These are phyloP conservation scores for Thalassiosira exigua DNA, from an alignment of 352 stramenopile species.

Conservation along the genomic window DNA sequence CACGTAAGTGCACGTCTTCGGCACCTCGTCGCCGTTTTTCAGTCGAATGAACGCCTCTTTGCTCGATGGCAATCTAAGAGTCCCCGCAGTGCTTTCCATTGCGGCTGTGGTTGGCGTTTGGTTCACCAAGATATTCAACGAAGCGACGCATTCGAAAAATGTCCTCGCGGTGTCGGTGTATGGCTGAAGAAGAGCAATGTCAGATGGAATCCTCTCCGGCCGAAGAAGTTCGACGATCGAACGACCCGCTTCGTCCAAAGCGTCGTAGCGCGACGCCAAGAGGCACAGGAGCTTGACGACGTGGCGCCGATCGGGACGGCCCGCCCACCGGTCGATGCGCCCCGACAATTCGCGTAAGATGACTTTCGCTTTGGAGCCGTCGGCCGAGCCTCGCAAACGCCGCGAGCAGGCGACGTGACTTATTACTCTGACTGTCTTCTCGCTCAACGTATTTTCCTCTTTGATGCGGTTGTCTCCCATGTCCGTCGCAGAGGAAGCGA, in stretches of 20 bases:
- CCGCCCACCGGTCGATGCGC: conserved; percentile 41
- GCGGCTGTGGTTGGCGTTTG: neutral
- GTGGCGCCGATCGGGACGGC: conserved; percentile 10
- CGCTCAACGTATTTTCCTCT: conserved; percentile 15
- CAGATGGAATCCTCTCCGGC: conserved; percentile 3
- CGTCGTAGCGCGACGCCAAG: conserved; percentile 50
- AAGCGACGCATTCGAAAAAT: conserved; percentile 55
- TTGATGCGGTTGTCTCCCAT: neutral
- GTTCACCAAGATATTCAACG: conserved; percentile 49
- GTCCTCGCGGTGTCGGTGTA: conserved; percentile 24
- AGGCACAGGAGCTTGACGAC: conserved; percentile 56
- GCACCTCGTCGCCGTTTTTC: conserved; percentile 47
- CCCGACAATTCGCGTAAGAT: conserved; percentile 44
- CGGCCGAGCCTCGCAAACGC: conserved; percentile 11
- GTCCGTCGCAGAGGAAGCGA: neutral
- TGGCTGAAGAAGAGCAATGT: neutral
- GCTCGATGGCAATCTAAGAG: no score
- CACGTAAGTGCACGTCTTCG: conserved; percentile 64
- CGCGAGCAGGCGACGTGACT: conserved; percentile 34
- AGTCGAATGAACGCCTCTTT: conserved; percentile 10
- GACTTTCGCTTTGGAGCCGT: conserved; percentile 39
- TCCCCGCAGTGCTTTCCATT: no score
- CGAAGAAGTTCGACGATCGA: conserved; percentile 39
- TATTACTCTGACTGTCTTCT: conserved; percentile 34
- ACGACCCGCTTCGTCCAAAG: conserved; percentile 44